Conservation (phyloP, 345 rosid genomes). For the Gossypium turneri region DNA sequence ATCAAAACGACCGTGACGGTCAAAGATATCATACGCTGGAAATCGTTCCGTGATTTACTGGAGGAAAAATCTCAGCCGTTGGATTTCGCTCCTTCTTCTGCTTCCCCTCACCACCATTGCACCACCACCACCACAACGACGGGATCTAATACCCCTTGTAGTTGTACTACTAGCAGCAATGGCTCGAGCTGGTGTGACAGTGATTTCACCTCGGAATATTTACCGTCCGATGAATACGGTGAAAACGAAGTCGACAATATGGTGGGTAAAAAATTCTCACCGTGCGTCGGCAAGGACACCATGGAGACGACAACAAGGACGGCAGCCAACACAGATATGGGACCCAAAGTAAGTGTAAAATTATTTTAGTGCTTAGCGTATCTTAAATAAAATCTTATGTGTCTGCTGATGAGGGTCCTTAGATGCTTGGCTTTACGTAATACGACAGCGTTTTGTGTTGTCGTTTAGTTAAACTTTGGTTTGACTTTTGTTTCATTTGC, state of each 20-base stretch:
- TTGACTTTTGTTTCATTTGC: constrained; percentile 17
- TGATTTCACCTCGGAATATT: constrained; percentile 61
- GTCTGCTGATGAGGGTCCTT: constrained; percentile 43
- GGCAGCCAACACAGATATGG: constrained; percentile 30
- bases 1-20: constrained; percentile 32
- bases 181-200: constrained; percentile 87
- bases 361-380: constrained; percentile 17
- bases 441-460: constrained; percentile 1
- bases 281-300: constrained; percentile 50
- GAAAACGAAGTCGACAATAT: constrained; percentile 13
- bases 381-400: constrained; percentile 20
- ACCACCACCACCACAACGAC: constrained; percentile 35
- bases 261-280: constrained; percentile 27
- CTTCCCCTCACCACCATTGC: constrained; percentile 21
- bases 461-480: constrained; percentile 19
- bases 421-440: constrained; percentile 7
- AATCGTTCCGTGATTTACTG: constrained; percentile 57
- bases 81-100: constrained; percentile 23
- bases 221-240: constrained; percentile 34
- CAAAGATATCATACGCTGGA: constrained; percentile 87
- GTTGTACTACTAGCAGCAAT: constrained; percentile 18
- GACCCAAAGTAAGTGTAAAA: constrained; percentile 49
- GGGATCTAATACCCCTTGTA: constrained; percentile 35
- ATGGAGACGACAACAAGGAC: constrained; percentile 27
- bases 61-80: constrained; percentile 35